phyloP scores from a whole-genome alignment of 169 alveolate species.

The Cryptosporidium tyzzeri region DNA sequence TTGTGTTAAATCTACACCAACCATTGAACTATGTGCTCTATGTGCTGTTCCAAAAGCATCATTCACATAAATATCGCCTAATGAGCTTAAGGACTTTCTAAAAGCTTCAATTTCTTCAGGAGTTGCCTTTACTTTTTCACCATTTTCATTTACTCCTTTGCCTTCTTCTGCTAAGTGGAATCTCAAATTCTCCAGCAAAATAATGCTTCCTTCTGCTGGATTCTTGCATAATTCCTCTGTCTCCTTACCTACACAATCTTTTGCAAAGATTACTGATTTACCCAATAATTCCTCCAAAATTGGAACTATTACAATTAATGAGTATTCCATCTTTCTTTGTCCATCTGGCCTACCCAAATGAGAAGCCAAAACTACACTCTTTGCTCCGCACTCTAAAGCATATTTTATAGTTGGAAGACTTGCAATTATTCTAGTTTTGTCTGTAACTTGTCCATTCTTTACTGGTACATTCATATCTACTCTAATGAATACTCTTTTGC shows the following conservation, averaged over 20 bases:
- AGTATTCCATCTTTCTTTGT: slow-evolving; percentile 86
- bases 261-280: slow-evolving; percentile 89
- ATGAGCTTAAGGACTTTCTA: slow-evolving; percentile 91
- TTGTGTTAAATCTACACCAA: slow-evolving; percentile 90
- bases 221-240: slow-evolving; percentile 88
- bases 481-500: slow-evolving; percentile 94
- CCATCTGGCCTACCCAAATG: slow-evolving; percentile 99
- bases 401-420: slow-evolving; percentile 94
- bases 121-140: slow-evolving; percentile 91
- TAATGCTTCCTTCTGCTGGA: slow-evolving; percentile 90
- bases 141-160: slow-evolving; percentile 92
- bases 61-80: slow-evolving; percentile 95
- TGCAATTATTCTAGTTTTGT: slow-evolving; percentile 93
- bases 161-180: slow-evolving; percentile 98
- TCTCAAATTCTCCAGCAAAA: slow-evolving; percentile 95
- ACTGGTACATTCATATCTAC: slow-evolving; percentile 98
- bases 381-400: slow-evolving; percentile 91
- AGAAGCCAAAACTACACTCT: slow-evolving; percentile 91
- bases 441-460: slow-evolving; percentile 90
- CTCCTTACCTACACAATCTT: slow-evolving; percentile 95
- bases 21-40: slow-evolving; percentile 98
- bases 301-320: slow-evolving; percentile 93
- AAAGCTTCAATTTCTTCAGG: slow-evolving; percentile 87
- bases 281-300: slow-evolving; percentile 88
- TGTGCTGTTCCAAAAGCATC: slow-evolving; percentile 99